These are phyloP conservation scores for Suillus cothurnatus DNA, from an alignment of 768 basidiomycete genomes.

Conservation along the genomic window DNA sequence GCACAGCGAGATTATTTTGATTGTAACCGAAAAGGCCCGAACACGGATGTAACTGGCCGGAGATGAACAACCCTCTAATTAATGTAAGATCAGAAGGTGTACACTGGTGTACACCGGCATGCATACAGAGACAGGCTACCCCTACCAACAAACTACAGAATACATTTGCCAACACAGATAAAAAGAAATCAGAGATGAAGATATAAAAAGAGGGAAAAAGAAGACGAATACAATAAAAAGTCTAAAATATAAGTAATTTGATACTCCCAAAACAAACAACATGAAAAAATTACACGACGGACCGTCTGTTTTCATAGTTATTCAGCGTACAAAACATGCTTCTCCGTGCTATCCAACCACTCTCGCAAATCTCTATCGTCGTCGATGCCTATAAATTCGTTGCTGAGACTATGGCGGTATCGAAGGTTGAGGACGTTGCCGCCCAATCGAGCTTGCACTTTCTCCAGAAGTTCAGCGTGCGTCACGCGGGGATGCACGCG, in stretches of 20 bases:
- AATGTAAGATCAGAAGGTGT: neutral
- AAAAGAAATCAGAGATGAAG: neutral
- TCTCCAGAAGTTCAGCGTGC: conserved; percentile 84
- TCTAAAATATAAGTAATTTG: conserved; percentile 28
- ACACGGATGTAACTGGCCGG: no score
- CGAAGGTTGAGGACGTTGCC: conserved; percentile 67
- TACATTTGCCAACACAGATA: conserved; percentile 4
- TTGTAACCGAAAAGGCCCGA: no score
- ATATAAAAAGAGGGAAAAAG: conserved; percentile 19
- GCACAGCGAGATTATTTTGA: no score
- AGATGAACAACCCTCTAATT: no score
- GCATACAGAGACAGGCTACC: neutral
- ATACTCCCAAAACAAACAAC: conserved; percentile 14
- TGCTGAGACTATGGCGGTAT: conserved; percentile 75
- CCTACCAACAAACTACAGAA: conserved; percentile 3
- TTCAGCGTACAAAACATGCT: conserved; percentile 82
- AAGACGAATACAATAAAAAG: conserved; percentile 27
- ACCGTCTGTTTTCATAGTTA: conserved; percentile 41
- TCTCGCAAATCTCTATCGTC: conserved; percentile 63
- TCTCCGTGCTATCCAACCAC: conserved; percentile 81
- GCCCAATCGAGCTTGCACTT: conserved; percentile 87
- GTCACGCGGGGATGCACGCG: conserved; percentile 93
- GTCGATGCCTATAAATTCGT: conserved; percentile 63
- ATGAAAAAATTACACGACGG: conserved; percentile 2
- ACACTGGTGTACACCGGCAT: neutral